Evolutionary conservation across 2,329 filamentous ascomycete species (phyloP), one percentile per base, ranked within the genome.

Genomic region (Paraphoma chrysanthemicola): DNA sequence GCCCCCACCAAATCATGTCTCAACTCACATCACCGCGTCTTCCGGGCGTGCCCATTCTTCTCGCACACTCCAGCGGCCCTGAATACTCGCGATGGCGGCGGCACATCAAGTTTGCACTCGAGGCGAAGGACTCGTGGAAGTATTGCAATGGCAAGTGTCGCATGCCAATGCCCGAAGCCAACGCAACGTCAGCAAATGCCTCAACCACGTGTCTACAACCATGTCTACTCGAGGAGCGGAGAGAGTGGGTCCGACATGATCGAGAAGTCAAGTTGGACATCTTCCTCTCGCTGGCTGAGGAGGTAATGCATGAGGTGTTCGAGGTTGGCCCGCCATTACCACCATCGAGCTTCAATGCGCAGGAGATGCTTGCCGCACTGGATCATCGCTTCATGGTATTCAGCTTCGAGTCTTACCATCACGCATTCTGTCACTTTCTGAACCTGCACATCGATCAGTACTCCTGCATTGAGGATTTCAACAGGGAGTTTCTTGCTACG

Each of bases 231-330:
- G 69, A 76, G 43, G 73, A 76, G 52, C 55, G 74, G 44, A 69
- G 66, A 57, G 66, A 68, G 14, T 76, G 74, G 74, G 65, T 71
- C 30, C 72, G 70, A 51, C 70, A 71, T 43, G 74, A 76, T 48
- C 67, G 74, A 17, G 74, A 75, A 38, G 71, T 73, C 43, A 76
- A 75, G 59, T 60, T 74, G 7, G 73, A 76, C 52, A 68, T 77
- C 9, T 77, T 76, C 60, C 63, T 76, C 6, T 77, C 74, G 0
- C 31, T 77, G 14, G 60, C 68, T 23, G 72, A 77, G 51, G 73
- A 77, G 29, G 73, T 75, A 49, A 76, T 76, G 63, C 61, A 71
- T n/a, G 74, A 76, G 11, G 62, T 76, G 1, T 72, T 77, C 47
- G 68, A 74, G 48, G 70, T 72, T 38, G 70, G 71, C 7, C 72